Evolutionary conservation across 2,329 filamentous ascomycete species (phyloP).

Genomic region (Fusarium cicatricum): DNA sequence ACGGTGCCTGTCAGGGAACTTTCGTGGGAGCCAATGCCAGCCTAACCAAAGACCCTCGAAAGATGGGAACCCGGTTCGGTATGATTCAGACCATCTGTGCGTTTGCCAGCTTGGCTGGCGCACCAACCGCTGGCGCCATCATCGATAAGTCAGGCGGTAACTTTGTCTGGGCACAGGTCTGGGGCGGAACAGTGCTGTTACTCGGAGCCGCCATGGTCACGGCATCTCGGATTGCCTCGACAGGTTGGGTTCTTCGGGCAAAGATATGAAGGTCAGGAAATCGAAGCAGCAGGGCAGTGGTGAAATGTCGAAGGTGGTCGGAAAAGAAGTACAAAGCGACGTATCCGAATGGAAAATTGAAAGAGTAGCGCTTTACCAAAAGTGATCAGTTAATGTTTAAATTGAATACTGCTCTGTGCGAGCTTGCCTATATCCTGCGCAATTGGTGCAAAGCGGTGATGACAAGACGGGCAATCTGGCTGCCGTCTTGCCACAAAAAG

Average conservation of each 20-base stretch:
- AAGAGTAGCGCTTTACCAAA: not conserved
- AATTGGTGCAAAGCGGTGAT: constrained; percentile 41
- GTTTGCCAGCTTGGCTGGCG: constrained; percentile 53
- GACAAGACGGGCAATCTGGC: constrained; percentile 61
- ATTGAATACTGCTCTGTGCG: not conserved
- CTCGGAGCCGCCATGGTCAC: constrained; percentile 44
- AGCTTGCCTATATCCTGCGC: constrained; percentile 6
- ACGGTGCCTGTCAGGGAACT: constrained; percentile 41
- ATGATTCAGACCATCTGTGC: constrained; percentile 54
- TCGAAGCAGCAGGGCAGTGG: not conserved
- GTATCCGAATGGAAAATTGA: not conserved
- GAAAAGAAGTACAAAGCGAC: not conserved
- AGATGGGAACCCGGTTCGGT: constrained; percentile 54
- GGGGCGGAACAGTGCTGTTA: constrained; percentile 54
- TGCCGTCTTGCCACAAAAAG: constrained; percentile 68
- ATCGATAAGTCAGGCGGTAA: constrained; percentile 37
- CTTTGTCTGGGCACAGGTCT: constrained; percentile 56
- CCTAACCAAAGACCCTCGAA: constrained; percentile 50
- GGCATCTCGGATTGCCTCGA: constrained; percentile 47
- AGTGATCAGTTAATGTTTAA: constrained; percentile 26
- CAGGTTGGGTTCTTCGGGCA: constrained; percentile 47
- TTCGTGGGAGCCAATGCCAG: constrained; percentile 51
- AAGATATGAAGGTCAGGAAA: constrained; percentile 44
- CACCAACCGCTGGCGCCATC: constrained; percentile 48
- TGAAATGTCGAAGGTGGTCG: not conserved